Conservation (phyloP, 768 basidiomycete species). For the Hericium rajendrae region DNA sequence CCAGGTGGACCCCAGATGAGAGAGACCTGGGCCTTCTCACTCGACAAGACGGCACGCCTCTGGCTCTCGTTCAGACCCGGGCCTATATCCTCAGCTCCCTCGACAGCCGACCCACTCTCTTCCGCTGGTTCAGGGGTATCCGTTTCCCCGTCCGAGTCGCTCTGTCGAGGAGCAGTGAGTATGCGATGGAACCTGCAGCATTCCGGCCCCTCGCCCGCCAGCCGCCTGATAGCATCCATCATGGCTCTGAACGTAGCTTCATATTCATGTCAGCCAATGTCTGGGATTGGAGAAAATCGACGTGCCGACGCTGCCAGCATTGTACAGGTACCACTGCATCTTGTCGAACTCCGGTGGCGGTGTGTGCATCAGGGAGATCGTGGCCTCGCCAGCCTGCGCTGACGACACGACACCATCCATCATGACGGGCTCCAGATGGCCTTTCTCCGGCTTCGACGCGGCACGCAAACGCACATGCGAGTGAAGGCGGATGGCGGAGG, state of each 20-base stretch:
- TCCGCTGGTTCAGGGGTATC: neutral
- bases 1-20: slow-evolving; percentile 68
- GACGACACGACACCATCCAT: slow-evolving; percentile 54
- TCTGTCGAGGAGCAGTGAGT: slow-evolving; percentile 24
- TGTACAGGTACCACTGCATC: slow-evolving; percentile 59
- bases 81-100: slow-evolving; percentile 6
- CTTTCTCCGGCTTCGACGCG: slow-evolving; percentile 43
- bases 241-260: slow-evolving; percentile 54
- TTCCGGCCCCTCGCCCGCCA: slow-evolving; percentile 32
- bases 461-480: slow-evolving; percentile 57
- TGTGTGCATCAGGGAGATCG: slow-evolving; percentile 43
- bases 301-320: slow-evolving; percentile 51
- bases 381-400: slow-evolving; percentile 42
- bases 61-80: slow-evolving; percentile 46
- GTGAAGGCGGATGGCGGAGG: slow-evolving; percentile 42
- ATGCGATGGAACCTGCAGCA: slow-evolving; percentile 43
- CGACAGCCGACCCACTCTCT: neutral
- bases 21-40: slow-evolving; percentile 30
- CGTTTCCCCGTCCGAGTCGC: neutral
- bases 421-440: slow-evolving; percentile 34
- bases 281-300: neutral
- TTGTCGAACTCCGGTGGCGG: slow-evolving; percentile 48
- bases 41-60: slow-evolving; percentile 36
- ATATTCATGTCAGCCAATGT: neutral
- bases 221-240: slow-evolving; percentile 48